These are phyloP conservation scores for Trichoderma virens DNA, from an alignment of 495 filamentous ascomycete species.

Conservation along the genomic window DNA sequence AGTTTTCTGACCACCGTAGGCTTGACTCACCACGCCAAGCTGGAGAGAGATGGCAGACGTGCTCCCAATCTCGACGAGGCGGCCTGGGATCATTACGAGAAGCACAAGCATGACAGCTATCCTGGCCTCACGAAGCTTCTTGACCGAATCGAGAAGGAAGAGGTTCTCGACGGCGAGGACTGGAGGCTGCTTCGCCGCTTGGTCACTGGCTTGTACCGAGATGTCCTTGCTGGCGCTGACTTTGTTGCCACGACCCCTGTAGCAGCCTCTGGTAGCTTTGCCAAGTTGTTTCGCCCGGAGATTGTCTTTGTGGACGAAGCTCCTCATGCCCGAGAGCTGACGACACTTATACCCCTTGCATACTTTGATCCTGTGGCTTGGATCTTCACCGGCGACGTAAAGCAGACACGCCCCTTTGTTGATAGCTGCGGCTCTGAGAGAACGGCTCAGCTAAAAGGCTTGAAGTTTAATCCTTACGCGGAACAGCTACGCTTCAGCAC, in stretches of 20 bases:
- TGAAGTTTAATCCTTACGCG: constrained; percentile 10
- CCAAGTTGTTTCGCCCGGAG: constrained; percentile 18
- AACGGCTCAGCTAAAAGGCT: not conserved
- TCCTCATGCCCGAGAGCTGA: constrained; percentile 20
- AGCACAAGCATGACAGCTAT: constrained; percentile 9
- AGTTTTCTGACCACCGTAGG: constrained; percentile 14
- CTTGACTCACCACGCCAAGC: not conserved
- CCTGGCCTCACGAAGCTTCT: constrained; percentile 8
- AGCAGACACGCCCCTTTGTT: constrained; percentile 22
- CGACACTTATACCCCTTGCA: constrained; percentile 20
- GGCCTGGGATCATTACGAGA: constrained; percentile 16
- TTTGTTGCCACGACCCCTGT: constrained; percentile 24
- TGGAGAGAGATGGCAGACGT: not conserved
- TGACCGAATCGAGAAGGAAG: not conserved
- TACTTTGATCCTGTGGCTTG: constrained; percentile 20
- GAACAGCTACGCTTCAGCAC: constrained; percentile 16
- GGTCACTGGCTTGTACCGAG: constrained; percentile 16
- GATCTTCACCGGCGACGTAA: constrained; percentile 22
- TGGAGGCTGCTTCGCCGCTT: not conserved
- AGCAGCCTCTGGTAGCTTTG: constrained; percentile 16
- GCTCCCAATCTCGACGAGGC: constrained; percentile 20
- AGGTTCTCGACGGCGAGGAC: not conserved
- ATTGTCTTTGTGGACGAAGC: constrained; percentile 22
- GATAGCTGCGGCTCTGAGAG: not conserved
- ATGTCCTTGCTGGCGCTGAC: constrained; percentile 16